These are phyloP conservation scores for Trichocladium uniseriatum DNA, from an alignment of 495 filamentous ascomycete species.

Conservation along the genomic window DNA sequence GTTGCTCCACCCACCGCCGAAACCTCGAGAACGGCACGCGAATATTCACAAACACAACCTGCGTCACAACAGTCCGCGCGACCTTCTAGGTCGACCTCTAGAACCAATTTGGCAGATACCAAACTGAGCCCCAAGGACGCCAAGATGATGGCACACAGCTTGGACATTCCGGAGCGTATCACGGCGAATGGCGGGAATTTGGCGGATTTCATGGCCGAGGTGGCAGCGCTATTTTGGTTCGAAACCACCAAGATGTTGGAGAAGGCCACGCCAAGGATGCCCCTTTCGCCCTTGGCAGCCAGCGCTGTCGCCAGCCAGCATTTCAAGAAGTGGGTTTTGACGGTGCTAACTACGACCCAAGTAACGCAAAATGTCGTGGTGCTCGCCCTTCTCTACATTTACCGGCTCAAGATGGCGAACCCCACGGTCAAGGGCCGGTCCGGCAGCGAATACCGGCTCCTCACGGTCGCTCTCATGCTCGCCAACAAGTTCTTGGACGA, in stretches of 20 bases:
- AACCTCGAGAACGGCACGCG: conserved; percentile 13
- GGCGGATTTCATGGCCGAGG: conserved; percentile 79
- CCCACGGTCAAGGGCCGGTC: conserved; percentile 77
- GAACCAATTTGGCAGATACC: conserved; percentile 20
- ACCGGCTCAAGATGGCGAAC: conserved; percentile 84
- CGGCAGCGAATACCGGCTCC: conserved; percentile 89
- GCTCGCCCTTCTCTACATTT: conserved; percentile 84
- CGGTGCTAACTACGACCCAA: conserved; percentile 85
- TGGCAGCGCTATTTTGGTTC: conserved; percentile 98
- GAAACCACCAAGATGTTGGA: conserved; percentile 72
- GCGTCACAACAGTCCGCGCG: conserved; percentile 24
- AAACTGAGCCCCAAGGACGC: conserved; percentile 27
- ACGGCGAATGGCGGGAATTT: conserved; percentile 63
- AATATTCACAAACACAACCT: conserved; percentile 6
- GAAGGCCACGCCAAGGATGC: conserved; percentile 39
- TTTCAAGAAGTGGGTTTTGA: conserved; percentile 91
- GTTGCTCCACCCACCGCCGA: background rate
- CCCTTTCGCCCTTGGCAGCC: conserved; percentile 47
- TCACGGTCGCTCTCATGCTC: conserved; percentile 95
- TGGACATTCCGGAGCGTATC: conserved; percentile 65
- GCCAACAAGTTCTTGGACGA: conserved; percentile 99
- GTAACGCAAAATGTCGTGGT: conserved; percentile 95
- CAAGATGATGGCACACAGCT: conserved; percentile 49
- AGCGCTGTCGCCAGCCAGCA: conserved; percentile 68
- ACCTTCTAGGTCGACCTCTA: conserved; percentile 27